Evolutionary conservation across 768 basidiomycete species (phyloP).

Genomic region (Lactarius quietus): DNA sequence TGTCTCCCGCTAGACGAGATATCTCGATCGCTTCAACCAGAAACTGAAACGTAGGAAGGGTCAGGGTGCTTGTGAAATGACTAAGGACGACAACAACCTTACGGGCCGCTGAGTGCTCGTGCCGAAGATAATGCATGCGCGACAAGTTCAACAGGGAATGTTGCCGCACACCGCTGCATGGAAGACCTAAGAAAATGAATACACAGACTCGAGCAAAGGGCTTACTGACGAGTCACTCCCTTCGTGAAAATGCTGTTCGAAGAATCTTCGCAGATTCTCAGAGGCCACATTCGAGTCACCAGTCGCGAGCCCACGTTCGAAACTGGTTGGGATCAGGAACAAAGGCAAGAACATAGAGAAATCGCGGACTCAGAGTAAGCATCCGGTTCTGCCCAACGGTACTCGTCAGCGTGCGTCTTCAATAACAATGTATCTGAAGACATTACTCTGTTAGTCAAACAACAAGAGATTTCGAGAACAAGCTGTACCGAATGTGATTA

Average conservation of each 20-base stretch:
- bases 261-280: conserved; percentile 72
- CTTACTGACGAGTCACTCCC: conserved; percentile 70
- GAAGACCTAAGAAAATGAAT: neutral
- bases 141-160: conserved; percentile 76
- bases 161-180: conserved; percentile 68
- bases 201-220: neutral
- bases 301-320: conserved; percentile 57
- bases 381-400: conserved; percentile 22
- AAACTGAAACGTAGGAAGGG: conserved; percentile 43
- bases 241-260: conserved; percentile 83
- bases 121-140: conserved; percentile 69
- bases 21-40: conserved; percentile 74
- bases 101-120: conserved; percentile 64
- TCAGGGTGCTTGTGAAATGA: neutral
- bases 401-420: conserved; percentile 26
- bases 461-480: neutral
- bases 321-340: conserved; percentile 43
- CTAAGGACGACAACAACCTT: conserved; percentile 43
- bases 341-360: neutral
- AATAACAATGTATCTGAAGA: conserved; percentile 28
- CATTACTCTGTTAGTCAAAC: neutral
- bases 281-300: conserved; percentile 68
- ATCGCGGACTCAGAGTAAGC: conserved; percentile 21
- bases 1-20: conserved; percentile 71
- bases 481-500: conserved; percentile 21